Percentiles rank a stretch among this genome's conserved stretches.
Conservation (phyloP, 169 alveolate species). For the Blepharisma undulans region DNA sequence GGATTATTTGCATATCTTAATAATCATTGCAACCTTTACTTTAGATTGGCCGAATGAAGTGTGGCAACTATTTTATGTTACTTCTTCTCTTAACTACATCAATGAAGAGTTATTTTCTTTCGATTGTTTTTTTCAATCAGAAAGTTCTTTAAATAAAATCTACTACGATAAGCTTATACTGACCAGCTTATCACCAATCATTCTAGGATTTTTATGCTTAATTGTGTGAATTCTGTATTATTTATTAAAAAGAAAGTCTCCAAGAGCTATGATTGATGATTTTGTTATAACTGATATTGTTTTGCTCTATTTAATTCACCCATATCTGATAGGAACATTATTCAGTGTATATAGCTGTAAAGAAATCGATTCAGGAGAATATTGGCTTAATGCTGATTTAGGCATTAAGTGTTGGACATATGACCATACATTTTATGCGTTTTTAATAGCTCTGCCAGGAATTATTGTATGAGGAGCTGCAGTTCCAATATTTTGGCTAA, state of each 20-base stretch:
- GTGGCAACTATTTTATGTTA: neutral
- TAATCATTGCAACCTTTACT: neutral
- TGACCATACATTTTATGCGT: constrained; percentile 23
- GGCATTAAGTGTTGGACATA: constrained; percentile 13
- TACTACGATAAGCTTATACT: neutral
- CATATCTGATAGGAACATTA: constrained; percentile 38
- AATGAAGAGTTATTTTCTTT: neutral
- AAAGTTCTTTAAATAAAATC: neutral
- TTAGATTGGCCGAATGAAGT: neutral
- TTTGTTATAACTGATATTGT: constrained; percentile 43
- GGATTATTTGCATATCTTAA: constrained; percentile 9
- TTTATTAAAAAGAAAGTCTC: neutral
- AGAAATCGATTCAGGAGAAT: constrained; percentile 43
- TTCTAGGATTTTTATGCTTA: neutral
- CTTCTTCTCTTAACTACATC: neutral
- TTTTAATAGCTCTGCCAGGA: constrained; percentile 46
- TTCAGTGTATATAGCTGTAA: constrained; percentile 12
- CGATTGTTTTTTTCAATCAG: neutral
- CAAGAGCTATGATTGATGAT: neutral
- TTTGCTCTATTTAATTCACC: constrained; percentile 59
- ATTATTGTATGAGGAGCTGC: constrained; percentile 56
- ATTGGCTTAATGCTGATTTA: constrained; percentile 16
- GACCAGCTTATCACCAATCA: neutral
- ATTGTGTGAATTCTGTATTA: neutral
- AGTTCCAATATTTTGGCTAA: constrained; percentile 40